Evolutionary conservation across 1,284 basidiomycete genomes (phyloP), one percentile per base, ranked within the genome.

Genomic region (Ceratobasidium sp.): DNA sequence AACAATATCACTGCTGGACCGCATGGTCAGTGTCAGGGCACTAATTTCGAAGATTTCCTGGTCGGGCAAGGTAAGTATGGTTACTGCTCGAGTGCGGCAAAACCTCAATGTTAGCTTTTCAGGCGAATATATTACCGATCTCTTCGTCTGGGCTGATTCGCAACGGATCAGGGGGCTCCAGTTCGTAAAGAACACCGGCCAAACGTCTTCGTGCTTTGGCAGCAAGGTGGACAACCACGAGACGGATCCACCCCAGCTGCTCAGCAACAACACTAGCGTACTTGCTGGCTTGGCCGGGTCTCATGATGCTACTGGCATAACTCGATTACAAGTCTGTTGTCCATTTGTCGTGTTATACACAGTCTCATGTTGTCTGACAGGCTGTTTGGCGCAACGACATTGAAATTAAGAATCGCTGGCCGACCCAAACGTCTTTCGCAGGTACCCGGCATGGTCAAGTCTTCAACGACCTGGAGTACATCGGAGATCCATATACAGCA

Each of bases 41-140:
- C 14, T 43, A 5, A 22, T 14, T 37, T 46, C 27, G n/a, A 22
- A 46, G 19, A 13, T 8, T 63, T 63, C 24, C n/a, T 11, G 6
- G 9, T 63, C 2, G 14, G 7, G 13, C 43, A 27, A 46, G 61
- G 61, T 46, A 22, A 16, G 61, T 22, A 24, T 41, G 16, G 46
- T 24, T 27, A 43, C 27, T 43, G 37, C n/a, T 11, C 9, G 43
- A 13, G 7, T 24, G 14, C 13, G 19, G 5, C 6, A 8, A 43
- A 22, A 3, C 9, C n/a, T 11, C 9, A 63, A 14, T 8, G 24
- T 43, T 22, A 16, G 4, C 9, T 8, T 27, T 22, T n/a, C n/a
- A 63, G 61, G 24, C 14, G 61, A 63, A 63, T 43, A 27, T 46
- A 63, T 63, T 43, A 63, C 61, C 9, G 41, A 63, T n/a, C n/a